Evolutionary conservation across 805 yeast species (phyloP).

Genomic region (Metschnikowia lunata): DNA sequence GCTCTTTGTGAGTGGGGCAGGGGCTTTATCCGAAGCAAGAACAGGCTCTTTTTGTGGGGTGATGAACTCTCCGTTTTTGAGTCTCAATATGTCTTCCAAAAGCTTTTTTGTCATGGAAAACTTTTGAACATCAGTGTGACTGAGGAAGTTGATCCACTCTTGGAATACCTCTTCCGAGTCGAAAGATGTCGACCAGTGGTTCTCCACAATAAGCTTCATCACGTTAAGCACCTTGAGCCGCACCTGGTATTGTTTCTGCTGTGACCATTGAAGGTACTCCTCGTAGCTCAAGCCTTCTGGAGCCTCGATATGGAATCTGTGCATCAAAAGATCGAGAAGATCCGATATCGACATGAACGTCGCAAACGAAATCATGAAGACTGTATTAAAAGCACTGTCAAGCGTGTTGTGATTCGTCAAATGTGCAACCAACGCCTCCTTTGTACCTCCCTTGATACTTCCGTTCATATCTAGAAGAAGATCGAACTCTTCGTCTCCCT

Average conservation of each 20-base stretch:
- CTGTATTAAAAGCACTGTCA: conserved; percentile 60
- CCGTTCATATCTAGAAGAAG: conserved; percentile 61
- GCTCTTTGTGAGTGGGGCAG: conserved; percentile 38
- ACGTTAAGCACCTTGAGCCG: conserved; percentile 61
- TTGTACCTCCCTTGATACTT: conserved; percentile 76
- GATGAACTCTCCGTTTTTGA: conserved; percentile 27
- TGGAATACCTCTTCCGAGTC: conserved; percentile 41
- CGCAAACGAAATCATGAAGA: conserved; percentile 70
- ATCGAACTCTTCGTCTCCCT: conserved; percentile 59
- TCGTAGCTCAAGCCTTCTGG: conserved; percentile 86
- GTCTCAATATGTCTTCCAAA: conserved; percentile 19
- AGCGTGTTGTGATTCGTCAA: conserved; percentile 67
- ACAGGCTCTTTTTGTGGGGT: conserved; percentile 19
- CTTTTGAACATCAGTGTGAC: conserved; percentile 19
- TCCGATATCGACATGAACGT: conserved; percentile 68
- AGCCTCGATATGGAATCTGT: conserved; percentile 66
- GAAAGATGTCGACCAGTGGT: conserved; percentile 66
- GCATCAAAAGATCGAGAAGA: conserved; percentile 53
- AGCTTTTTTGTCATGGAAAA: conserved; percentile 29
- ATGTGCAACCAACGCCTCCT: conserved; percentile 72
- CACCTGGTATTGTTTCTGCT: conserved; percentile 63
- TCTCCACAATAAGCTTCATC: conserved; percentile 61
- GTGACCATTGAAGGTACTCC: conserved; percentile 74
- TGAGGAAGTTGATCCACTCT: conserved; percentile 31
- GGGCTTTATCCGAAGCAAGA: conserved; percentile 33